phyloP scores from a whole-genome alignment of 768 basidiomycete genomes.

The Tricholoma flavovirens region DNA sequence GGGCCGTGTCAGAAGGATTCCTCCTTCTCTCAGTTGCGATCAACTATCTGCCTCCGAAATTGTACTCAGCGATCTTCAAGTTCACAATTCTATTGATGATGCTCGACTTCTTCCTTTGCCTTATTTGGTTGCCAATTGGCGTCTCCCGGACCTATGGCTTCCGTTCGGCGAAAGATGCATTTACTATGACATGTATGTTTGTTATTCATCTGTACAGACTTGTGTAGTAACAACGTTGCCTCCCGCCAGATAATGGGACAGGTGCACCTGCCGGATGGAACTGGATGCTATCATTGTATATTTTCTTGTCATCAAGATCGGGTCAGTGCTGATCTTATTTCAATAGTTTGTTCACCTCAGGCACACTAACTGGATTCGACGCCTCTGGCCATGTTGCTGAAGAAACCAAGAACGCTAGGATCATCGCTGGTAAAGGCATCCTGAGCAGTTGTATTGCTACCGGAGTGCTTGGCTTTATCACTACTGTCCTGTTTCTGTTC shows the following conservation, averaged over 20 bases:
- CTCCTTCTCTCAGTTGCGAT: constrained; percentile 68
- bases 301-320: neutral
- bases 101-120: constrained; percentile 81
- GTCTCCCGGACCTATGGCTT: constrained; percentile 89
- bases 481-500: constrained; percentile 78
- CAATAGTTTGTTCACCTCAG: constrained; percentile 76
- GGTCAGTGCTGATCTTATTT: neutral
- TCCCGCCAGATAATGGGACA: constrained; percentile 72
- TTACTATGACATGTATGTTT: constrained; percentile 68
- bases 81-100: constrained; percentile 70
- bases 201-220: neutral
- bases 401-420: constrained; percentile 82
- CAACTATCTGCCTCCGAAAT: constrained; percentile 77
- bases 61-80: constrained; percentile 74
- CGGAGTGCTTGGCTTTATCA: constrained; percentile 71
- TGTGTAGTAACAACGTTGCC: constrained; percentile 4
- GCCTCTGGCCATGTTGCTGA: constrained; percentile 85
- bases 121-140: constrained; percentile 91
- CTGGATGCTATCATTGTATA: constrained; percentile 82
- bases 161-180: constrained; percentile 76
- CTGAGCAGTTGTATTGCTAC: constrained; percentile 73
- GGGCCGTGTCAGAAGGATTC: constrained; percentile 74
- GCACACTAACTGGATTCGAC: constrained; percentile 88
- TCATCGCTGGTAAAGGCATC: constrained; percentile 80
- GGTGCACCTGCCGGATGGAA: constrained; percentile 87